Evolutionary conservation across 2,329 filamentous ascomycete genomes (phyloP), one percentile per base, ranked within the genome.

Genomic region (Macrophomina phaseolina): DNA sequence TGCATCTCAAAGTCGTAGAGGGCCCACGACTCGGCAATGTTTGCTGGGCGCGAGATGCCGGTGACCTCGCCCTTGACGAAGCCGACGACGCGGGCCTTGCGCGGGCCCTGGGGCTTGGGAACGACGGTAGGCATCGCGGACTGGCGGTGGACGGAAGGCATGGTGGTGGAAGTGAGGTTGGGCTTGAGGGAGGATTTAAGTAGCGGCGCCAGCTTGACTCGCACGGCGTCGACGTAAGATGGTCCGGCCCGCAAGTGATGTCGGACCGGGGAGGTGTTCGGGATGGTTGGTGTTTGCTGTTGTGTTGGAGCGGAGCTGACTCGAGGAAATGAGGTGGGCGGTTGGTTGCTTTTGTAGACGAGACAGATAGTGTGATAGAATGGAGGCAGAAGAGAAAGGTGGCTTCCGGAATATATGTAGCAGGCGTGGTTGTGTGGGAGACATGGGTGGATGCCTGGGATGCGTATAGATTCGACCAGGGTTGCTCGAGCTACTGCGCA

Each of bases 1-100:
- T 84, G 82, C 67, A 73, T 76, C 71, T 84, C 82, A 67, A 82
- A 83, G 76, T 82, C 73, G 74, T 82, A 82, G 65, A 81, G 72
- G 1, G 79, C 78, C 81, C 81, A 82, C 68, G 77, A 78, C 73
- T 84, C 82, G 45, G 75, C 70, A 5, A 72, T 71, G 67, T 77
- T 79, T 45, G 80, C 72, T 34, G 80, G 79, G 56, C 82, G 78
- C 4, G 79, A 79, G 70, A 79, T 73, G 23, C 75, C 74, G 66
- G 73, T 75, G 53, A 80, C 77, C 60, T 76, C 77, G 68, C 78
- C 77, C 63, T 71, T 71, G 67, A 72, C 69, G 71, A 79, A 79
- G 69, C 72, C 76, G 42, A 79, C 76, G 30, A 71, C 69, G 32
- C 74, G 72, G 65, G 75, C 74, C 72, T 73, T 74, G 60, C 73